Percentiles rank a stretch among this genome's conserved stretches.
Conservation (phyloP, 1,284 basidiomycete species). For the Tylopilus orsonianus region DNA sequence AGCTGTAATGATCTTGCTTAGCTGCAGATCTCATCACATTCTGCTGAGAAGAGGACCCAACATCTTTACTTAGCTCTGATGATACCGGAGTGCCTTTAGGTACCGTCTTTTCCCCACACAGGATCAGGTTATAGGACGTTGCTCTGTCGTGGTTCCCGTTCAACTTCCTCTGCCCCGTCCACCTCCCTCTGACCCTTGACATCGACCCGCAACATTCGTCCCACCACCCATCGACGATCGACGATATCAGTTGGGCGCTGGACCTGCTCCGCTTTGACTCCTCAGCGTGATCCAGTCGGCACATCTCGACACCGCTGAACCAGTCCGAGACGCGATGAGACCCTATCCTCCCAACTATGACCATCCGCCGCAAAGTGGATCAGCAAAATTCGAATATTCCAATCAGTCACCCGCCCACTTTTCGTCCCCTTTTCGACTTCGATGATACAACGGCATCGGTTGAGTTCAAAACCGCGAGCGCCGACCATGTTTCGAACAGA, state of each 20-base stretch:
- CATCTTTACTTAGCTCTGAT: conserved; percentile 3
- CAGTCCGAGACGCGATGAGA: neutral
- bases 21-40: neutral
- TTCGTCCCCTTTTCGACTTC: neutral
- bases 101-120: conserved; percentile 2
- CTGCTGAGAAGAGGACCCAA: neutral
- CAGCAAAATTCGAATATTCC: neutral
- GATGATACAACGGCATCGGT: neutral
- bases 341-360: neutral
- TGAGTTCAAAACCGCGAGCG: neutral
- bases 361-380: neutral
- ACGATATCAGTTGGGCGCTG: neutral
- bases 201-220: neutral
- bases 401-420: no score
- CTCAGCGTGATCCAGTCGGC: neutral
- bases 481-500: neutral
- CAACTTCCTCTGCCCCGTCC: neutral
- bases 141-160: neutral
- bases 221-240: neutral
- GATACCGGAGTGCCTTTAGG: neutral
- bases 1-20: neutral
- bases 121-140: neutral
- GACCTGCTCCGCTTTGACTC: neutral
- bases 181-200: neutral
- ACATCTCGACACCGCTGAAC: neutral